These are phyloP conservation scores for Nematocida sp. DNA, from an alignment of 371 early-diverging fungal genomes.

Conservation along the genomic window DNA sequence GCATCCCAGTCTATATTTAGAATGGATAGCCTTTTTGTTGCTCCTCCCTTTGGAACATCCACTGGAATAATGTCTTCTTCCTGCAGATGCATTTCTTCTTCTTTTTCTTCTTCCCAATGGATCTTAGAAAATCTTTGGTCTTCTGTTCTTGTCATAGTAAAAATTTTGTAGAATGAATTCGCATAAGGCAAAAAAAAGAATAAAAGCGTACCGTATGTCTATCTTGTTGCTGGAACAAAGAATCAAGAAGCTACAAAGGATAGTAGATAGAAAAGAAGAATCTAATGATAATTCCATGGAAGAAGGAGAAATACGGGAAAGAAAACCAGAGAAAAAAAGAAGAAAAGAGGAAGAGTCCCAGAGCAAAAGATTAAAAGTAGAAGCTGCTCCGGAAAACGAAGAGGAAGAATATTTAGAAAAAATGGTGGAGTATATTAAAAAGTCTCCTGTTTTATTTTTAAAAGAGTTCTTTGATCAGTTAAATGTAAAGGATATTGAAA, in stretches of 20 bases:
- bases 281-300: slow-evolving; percentile 16
- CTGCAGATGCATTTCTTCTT: neutral
- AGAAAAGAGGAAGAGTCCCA: slow-evolving; percentile 5
- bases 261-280: neutral
- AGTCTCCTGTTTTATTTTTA: neutral
- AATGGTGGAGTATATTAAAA: slow-evolving; percentile 20
- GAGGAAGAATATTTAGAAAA: neutral
- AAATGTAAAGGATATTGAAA: neutral
- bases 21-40: slow-evolving; percentile 76
- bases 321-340: slow-evolving; percentile 21
- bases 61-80: slow-evolving; percentile 21
- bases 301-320: slow-evolving; percentile 43
- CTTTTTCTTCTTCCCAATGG: neutral
- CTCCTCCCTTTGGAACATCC: slow-evolving; percentile 74
- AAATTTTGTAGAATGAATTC: slow-evolving; percentile 37
- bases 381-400: neutral
- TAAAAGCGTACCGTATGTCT: slow-evolving; percentile 39
- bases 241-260: slow-evolving; percentile 25
- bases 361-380: neutral
- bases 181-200: slow-evolving; percentile 18
- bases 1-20: slow-evolving; percentile 95
- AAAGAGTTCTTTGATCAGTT: slow-evolving; percentile 37
- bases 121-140: slow-evolving; percentile 4
- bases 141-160: slow-evolving; percentile 1
- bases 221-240: slow-evolving; percentile 22